Base-by-base conservation (phyloP, 805 yeast genomes). In the Teunomyces tritomae region DNA sequence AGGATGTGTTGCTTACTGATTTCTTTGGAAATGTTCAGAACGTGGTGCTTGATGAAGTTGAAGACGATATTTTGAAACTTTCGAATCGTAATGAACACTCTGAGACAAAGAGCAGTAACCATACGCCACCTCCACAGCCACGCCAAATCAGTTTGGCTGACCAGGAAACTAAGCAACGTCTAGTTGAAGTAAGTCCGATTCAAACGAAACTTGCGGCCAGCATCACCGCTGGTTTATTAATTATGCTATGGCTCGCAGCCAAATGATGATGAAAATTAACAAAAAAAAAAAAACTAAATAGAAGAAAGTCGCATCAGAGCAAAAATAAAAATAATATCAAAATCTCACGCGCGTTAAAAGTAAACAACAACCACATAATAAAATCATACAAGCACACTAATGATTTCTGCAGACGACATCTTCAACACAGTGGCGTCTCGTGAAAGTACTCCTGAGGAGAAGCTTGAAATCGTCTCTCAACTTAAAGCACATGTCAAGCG, bases 11-110 rank as follows among this genome's bases (percentile, higher is more conserved):
- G 46, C 78, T 94, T 54, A 91, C 98, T 0, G 98, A 94, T 62
- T 94, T 94, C 64, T 91, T 94, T 57, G 99, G 97, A 1, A 89
- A 89, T 56, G 87, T 90, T 16, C 97, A 90, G 64, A 82, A 84
- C 47, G 87, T 87, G 2, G 77, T 86, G 2, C 74, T 77, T 45
- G 89, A 84, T 57, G 74, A 73, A 8, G 79, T 75, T 5, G 84
- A 81, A 47, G 74, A 73, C 45, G 83, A 78, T 49, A 60, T 63
- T 28, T 57, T 77, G 41, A 64, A 65, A 42, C 56, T 73, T 6
- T 60, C 70, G 17, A 72, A 64, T 45, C 71, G 68, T 47, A 56
- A 67, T 28, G 56, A 60, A 29, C 44, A 58, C 32, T 11, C n/a
- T 8, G 9, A 71, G 68, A 3, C 41, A 10, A n/a, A 13, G 2